Percentiles rank a stretch among this genome's conserved stretches.
phyloP scores from a whole-genome alignment of 192 early-diverging fungal species.

The Haplosporangium gracile region DNA sequence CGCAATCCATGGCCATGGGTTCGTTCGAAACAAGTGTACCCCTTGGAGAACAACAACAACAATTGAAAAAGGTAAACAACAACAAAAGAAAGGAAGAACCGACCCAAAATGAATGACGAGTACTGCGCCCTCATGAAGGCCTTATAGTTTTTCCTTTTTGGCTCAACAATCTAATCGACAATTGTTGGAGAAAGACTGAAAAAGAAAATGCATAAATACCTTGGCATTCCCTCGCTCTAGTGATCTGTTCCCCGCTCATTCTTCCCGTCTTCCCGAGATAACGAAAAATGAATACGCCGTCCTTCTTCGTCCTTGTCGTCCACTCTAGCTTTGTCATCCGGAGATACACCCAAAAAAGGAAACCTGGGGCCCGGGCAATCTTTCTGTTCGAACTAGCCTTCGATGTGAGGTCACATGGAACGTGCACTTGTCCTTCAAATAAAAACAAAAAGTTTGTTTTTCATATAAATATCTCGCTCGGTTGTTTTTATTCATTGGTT shows the following conservation, averaged over 20 bases:
- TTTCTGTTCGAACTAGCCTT: background rate
- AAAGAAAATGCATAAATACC: constrained; percentile 2
- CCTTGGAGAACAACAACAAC: background rate
- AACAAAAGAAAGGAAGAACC: background rate
- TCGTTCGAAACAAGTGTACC: no score
- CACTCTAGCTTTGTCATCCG: background rate
- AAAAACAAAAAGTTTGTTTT: background rate
- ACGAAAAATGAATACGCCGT: background rate
- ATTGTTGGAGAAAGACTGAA: no score
- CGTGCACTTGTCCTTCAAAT: background rate
- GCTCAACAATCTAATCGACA: background rate
- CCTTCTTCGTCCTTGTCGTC: background rate
- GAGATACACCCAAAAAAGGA: background rate
- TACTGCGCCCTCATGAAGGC: constrained; percentile 4
- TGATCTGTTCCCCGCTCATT: background rate
- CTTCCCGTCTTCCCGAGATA: background rate
- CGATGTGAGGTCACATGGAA: background rate
- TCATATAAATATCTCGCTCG: background rate
- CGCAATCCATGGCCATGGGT: no score
- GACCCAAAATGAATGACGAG: background rate
- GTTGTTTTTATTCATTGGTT: no score
- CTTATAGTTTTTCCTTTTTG: constrained; percentile 10
- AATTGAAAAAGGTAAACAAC: background rate
- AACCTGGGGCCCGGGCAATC: background rate
- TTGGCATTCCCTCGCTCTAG: background rate